phyloP scores from a whole-genome alignment of 768 basidiomycete genomes.

The Auricularia sp. region DNA sequence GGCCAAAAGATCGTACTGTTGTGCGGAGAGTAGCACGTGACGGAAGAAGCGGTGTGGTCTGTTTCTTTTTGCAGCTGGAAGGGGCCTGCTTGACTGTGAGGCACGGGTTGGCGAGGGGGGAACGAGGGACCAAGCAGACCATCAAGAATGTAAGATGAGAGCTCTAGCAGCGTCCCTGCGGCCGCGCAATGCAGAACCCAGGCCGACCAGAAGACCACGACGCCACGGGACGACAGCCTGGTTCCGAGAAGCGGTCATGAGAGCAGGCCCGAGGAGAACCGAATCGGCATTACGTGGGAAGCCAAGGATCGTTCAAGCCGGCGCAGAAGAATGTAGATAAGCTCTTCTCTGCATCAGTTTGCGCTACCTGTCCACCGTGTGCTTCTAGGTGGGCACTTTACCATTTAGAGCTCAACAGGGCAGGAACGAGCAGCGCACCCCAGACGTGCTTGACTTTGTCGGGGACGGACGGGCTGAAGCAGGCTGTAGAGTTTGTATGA shows the following conservation, averaged over 20 bases:
- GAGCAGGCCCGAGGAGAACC: not conserved
- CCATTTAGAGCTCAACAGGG: not conserved
- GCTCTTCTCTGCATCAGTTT: slow-evolving; percentile 1
- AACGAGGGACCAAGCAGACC: not conserved
- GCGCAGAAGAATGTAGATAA: slow-evolving; percentile 4
- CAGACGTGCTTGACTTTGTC: not conserved
- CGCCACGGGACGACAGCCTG: not conserved
- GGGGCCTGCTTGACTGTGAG: no score
- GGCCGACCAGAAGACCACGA: slow-evolving; percentile 5
- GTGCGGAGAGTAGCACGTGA: no score
- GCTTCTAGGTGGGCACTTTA: not conserved
- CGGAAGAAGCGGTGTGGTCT: no score
- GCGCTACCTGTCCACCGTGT: slow-evolving; percentile 7
- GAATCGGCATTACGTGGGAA: slow-evolving; percentile 4
- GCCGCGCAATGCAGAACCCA: slow-evolving; percentile 5
- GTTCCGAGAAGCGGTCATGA: not conserved
- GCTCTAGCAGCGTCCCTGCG: not conserved
- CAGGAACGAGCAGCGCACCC: not conserved
- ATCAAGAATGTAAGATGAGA: not conserved
- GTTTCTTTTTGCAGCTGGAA: no score
- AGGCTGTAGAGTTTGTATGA: slow-evolving; percentile 4
- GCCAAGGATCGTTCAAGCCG: slow-evolving; percentile 7
- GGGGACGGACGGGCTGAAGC: slow-evolving; percentile 4
- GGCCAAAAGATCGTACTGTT: no score
- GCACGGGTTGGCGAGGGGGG: no score